A percentile compares a stretch with the other conserved stretches of the same genome.
Conservation (phyloP, 768 basidiomycete genomes). For the Harrya chromipes region DNA sequence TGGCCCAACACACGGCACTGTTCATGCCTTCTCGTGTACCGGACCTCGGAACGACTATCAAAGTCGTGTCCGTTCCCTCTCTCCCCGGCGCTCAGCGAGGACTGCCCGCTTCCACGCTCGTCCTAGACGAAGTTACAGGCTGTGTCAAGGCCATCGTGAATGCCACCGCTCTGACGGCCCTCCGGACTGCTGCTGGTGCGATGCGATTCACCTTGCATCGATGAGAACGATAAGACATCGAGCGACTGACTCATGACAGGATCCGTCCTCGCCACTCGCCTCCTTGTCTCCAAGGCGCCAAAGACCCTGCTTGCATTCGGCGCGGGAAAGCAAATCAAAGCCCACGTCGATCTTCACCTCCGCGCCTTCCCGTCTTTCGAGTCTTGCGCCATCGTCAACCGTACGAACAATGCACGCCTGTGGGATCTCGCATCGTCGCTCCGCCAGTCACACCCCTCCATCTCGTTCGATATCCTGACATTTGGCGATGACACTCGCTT, state of each 20-base stretch:
- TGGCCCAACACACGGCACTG: slow-evolving; percentile 55
- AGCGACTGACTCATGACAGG: slow-evolving; percentile 38
- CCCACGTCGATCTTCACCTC: slow-evolving; percentile 63
- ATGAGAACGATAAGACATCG: neutral
- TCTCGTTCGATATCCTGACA: slow-evolving; percentile 12
- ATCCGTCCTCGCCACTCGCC: slow-evolving; percentile 61
- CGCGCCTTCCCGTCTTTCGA: slow-evolving; percentile 52
- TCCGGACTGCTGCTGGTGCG: slow-evolving; percentile 79
- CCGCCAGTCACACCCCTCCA: slow-evolving; percentile 24
- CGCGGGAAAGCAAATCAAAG: slow-evolving; percentile 65
- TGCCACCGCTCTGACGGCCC: slow-evolving; percentile 70
- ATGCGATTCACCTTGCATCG: neutral
- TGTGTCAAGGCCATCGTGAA: slow-evolving; percentile 74
- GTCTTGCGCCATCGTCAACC: slow-evolving; percentile 60
- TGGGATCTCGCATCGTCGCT: slow-evolving; percentile 34
- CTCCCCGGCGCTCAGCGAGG: slow-evolving; percentile 44
- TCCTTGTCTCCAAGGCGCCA: slow-evolving; percentile 46
- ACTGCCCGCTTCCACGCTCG: slow-evolving; percentile 71
- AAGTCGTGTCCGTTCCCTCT: slow-evolving; percentile 77
- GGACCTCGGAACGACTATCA: slow-evolving; percentile 58
- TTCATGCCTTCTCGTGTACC: slow-evolving; percentile 81
- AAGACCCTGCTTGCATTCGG: slow-evolving; percentile 60
- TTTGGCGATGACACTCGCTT: slow-evolving; percentile 14
- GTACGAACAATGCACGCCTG: slow-evolving; percentile 51
- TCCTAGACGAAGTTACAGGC: slow-evolving; percentile 71